Conservation (phyloP, 208 protist genomes). For the Crithidia acanthocephali region DNA sequence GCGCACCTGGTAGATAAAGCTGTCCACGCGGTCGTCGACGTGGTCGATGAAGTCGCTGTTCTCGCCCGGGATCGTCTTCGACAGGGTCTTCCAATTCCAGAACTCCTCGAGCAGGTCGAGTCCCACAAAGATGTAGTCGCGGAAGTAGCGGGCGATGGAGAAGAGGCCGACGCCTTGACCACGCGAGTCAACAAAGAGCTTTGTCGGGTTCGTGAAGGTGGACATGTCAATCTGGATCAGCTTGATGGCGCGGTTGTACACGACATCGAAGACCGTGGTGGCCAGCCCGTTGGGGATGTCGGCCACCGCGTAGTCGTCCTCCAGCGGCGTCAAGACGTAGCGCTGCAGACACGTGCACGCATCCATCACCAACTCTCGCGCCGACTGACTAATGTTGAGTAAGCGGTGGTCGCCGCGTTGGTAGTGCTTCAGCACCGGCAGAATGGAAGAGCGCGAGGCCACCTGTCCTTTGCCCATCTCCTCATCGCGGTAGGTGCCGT, state of each 20-base stretch:
- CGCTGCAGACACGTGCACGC: conserved; percentile 53
- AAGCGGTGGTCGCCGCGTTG: conserved; percentile 73
- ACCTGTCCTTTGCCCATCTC: conserved; percentile 46
- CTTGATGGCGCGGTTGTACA: conserved; percentile 49
- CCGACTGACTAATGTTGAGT: conserved; percentile 51
- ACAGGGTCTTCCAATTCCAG: conserved; percentile 78
- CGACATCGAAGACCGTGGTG: conserved; percentile 55
- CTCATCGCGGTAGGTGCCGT: conserved; percentile 64
- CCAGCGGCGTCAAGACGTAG: conserved; percentile 68
- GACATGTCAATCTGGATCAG: conserved; percentile 58
- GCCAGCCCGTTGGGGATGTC: conserved; percentile 72
- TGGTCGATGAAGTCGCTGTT: conserved; percentile 70
- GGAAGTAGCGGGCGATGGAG: conserved; percentile 54
- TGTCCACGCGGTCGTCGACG: conserved; percentile 65
- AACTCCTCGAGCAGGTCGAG: conserved; percentile 81
- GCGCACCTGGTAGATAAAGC: conserved; percentile 58
- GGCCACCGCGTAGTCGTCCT: conserved; percentile 77
- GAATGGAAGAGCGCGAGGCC: conserved; percentile 18
- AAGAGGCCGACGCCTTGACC: conserved; percentile 74
- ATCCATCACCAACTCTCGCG: conserved; percentile 50
- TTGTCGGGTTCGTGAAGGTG: conserved; percentile 54
- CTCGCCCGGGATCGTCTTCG: conserved; percentile 59
- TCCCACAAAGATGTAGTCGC: conserved; percentile 81
- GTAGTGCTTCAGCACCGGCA: conserved; percentile 71
- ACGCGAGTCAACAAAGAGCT: conserved; percentile 68